Evolutionary conservation across 1,284 basidiomycete species (phyloP).

Genomic region (Ceratobasidium sp.): DNA sequence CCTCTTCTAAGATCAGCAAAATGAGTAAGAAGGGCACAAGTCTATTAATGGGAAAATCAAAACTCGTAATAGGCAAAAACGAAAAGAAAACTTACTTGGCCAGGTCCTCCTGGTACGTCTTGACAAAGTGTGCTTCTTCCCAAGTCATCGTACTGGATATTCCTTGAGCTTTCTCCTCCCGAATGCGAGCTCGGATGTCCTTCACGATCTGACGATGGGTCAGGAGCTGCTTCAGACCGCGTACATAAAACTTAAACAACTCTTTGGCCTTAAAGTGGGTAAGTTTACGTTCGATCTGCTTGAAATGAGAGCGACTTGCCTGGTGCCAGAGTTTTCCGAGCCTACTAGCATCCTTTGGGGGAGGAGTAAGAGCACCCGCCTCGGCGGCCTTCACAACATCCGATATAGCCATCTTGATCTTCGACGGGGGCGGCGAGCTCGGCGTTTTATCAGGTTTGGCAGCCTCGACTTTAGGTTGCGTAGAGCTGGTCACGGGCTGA

Average conservation of each 20-base stretch:
- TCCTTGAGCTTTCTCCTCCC: slow-evolving; percentile 54
- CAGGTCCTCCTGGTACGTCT: slow-evolving; percentile 69
- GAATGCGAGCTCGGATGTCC: slow-evolving; percentile 66
- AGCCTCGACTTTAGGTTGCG: slow-evolving; percentile 11
- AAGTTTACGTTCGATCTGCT: slow-evolving; percentile 33
- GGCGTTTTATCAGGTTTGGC: not conserved
- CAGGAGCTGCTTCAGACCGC: slow-evolving; percentile 75
- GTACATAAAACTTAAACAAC: slow-evolving; percentile 78
- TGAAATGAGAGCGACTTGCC: slow-evolving; percentile 55
- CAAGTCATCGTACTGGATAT: slow-evolving; percentile 68
- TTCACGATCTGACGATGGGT: slow-evolving; percentile 66
- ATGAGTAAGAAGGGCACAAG: slow-evolving; percentile 84
- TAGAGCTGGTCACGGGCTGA: slow-evolving; percentile 4
- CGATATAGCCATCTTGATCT: slow-evolving; percentile 63
- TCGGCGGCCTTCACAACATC: slow-evolving; percentile 72
- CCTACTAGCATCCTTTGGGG: slow-evolving; percentile 68
- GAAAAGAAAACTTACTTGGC: slow-evolving; percentile 65
- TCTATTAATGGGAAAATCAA: slow-evolving; percentile 57
- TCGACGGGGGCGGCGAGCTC: slow-evolving; percentile 5
- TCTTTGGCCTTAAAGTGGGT: slow-evolving; percentile 47
- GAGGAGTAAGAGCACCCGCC: slow-evolving; percentile 73
- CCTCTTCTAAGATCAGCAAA: slow-evolving; percentile 79
- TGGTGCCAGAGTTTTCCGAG: slow-evolving; percentile 70
- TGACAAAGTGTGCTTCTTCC: slow-evolving; percentile 72
- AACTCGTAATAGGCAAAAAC: slow-evolving; percentile 3